A percentile compares a stretch with the other conserved stretches of the same genome.
Evolutionary conservation across 495 filamentous ascomycete species (phyloP).

Genomic region (Podospora bellae-mahoneyi): DNA sequence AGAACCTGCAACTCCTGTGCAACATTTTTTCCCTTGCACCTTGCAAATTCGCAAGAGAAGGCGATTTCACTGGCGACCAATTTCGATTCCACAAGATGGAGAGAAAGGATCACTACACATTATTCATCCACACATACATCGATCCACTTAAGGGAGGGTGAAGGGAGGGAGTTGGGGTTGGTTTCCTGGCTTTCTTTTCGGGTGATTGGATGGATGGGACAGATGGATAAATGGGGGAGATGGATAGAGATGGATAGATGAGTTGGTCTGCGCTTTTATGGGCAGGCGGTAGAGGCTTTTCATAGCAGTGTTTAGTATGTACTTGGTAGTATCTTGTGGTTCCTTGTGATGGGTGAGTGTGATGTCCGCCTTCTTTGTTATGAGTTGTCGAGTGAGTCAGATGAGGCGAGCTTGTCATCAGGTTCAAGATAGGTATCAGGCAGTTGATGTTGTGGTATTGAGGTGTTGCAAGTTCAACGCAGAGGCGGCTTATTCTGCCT

Average conservation of each 20-base stretch:
- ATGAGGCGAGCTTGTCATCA: not conserved
- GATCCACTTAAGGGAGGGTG: not conserved
- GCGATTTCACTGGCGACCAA: not conserved
- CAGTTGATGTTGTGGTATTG: no score
- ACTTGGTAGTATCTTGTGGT: not conserved
- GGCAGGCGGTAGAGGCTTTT: not conserved
- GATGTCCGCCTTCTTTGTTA: not conserved
- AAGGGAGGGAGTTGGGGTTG: not conserved
- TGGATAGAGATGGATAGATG: not conserved
- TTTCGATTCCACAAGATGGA: not conserved
- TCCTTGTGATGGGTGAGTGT: not conserved
- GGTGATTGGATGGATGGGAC: not conserved
- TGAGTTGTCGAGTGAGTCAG: not conserved
- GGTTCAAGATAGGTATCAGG: no score
- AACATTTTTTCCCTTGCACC: not conserved
- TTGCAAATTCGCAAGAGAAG: not conserved
- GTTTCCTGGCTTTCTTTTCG: not conserved
- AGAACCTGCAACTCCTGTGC: not conserved
- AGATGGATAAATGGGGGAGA: not conserved
- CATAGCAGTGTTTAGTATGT: not conserved
- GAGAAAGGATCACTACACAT: not conserved
- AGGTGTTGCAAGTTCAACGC: no score
- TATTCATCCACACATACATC: not conserved
- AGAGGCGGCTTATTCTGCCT: no score
- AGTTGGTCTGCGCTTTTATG: not conserved